Percentiles rank a stretch among this genome's conserved stretches.
phyloP scores from a whole-genome alignment of 2,329 filamentous ascomycete species.

The Tolypocladium ophioglossoides region DNA sequence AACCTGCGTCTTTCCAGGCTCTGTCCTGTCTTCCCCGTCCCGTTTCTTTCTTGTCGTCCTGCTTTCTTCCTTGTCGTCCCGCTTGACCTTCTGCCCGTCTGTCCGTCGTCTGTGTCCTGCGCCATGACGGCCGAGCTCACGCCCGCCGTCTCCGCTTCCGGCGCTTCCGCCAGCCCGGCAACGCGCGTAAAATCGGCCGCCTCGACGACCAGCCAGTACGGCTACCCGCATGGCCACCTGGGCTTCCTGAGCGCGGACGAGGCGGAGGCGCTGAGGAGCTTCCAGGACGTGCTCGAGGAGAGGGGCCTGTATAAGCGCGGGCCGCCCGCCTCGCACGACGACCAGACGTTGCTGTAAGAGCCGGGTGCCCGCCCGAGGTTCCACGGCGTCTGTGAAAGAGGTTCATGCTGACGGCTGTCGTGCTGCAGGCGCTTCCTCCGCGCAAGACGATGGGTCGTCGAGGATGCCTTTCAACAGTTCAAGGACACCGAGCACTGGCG shows the following conservation, averaged over 20 bases:
- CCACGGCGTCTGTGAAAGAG: not conserved
- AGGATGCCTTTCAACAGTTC: conserved; percentile 75
- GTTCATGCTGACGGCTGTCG: not conserved
- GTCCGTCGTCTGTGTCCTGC: not conserved
- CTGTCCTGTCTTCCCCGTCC: not conserved
- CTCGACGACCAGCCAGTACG: conserved; percentile 25
- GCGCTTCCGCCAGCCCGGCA: conserved; percentile 13
- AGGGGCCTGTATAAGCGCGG: conserved; percentile 52
- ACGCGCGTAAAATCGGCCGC: conserved; percentile 17
- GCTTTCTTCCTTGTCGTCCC: no score
- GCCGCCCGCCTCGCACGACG: conserved; percentile 55
- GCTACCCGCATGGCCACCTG: conserved; percentile 67
- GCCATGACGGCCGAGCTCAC: conserved; percentile 14
- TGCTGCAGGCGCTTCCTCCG: conserved; percentile 68
- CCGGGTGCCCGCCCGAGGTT: not conserved
- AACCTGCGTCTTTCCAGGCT: not conserved
- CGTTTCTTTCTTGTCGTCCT: not conserved
- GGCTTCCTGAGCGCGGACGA: conserved; percentile 65
- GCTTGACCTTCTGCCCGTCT: not conserved
- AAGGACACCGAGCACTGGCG: conserved; percentile 84
- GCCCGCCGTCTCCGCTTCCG: conserved; percentile 5
- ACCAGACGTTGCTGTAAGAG: conserved; percentile 58
- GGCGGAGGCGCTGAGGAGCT: conserved; percentile 53
- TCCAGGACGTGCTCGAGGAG: conserved; percentile 59
- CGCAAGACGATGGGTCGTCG: conserved; percentile 68